Percentiles rank a stretch among this genome's conserved stretches.
Evolutionary conservation across 2,329 filamentous ascomycete genomes (phyloP).

Genomic region (Mollisiaceae sp.): DNA sequence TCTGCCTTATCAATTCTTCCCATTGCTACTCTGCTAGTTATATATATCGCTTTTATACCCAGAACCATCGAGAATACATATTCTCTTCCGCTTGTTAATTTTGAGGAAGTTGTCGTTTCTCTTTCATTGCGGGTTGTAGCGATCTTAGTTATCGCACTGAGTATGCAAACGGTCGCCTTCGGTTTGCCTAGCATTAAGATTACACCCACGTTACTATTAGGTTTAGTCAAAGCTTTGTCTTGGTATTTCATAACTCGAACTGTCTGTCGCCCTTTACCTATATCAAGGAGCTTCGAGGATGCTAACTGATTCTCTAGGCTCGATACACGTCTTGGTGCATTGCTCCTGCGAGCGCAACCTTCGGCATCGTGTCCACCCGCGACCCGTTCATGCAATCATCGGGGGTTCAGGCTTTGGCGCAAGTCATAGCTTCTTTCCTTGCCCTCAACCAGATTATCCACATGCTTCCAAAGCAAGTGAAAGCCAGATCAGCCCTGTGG

Average conservation of each 20-base stretch:
- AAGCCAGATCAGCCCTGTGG: not conserved
- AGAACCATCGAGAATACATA: not conserved
- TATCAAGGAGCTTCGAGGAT: not conserved
- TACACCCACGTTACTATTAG: not conserved
- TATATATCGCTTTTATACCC: conserved; percentile 1
- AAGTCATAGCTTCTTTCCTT: not conserved
- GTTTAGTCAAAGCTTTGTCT: conserved; percentile 11
- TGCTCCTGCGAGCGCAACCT: conserved; percentile 2
- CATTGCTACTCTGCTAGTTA: not conserved
- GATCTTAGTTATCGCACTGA: not conserved
- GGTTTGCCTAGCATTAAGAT: not conserved
- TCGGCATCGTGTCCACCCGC: conserved; percentile 5
- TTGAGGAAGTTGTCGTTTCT: not conserved
- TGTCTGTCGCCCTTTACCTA: not conserved
- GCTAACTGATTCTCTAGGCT: not conserved
- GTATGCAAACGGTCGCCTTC: not conserved
- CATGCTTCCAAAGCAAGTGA: not conserved
- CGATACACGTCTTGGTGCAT: conserved; percentile 13
- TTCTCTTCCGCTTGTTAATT: not conserved
- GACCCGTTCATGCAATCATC: conserved; percentile 15
- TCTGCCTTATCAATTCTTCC: not conserved
- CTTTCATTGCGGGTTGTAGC: not conserved
- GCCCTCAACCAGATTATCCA: not conserved
- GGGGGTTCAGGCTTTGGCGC: not conserved
- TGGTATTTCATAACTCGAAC: conserved; percentile 13